phyloP scores from a whole-genome alignment of 1,284 basidiomycete species.

The Malassezia cuniculi region DNA sequence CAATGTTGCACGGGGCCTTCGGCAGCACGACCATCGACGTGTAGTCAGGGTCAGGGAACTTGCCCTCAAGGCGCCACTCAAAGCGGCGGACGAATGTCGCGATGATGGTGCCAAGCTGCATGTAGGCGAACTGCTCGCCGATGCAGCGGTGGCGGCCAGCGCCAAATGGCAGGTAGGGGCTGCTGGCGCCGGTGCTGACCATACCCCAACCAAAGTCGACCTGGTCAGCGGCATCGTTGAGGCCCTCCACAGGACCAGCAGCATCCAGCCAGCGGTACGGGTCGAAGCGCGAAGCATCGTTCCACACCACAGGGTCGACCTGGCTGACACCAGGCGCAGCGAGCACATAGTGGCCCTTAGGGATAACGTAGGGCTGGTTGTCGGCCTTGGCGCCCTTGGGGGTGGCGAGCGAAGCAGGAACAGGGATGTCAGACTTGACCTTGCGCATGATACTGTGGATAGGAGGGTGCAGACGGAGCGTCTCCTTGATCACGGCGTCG shows the following conservation, averaged over 20 bases:
- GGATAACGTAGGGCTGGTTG: slow-evolving; percentile 59
- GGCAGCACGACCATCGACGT: slow-evolving; percentile 62
- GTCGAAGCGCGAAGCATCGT: slow-evolving; percentile 53
- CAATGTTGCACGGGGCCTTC: slow-evolving; percentile 25
- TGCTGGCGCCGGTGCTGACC: slow-evolving; percentile 49
- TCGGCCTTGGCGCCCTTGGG: slow-evolving; percentile 48
- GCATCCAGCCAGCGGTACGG: slow-evolving; percentile 66
- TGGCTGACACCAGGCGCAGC: slow-evolving; percentile 80
- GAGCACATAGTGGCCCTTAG: slow-evolving; percentile 79
- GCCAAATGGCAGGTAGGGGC: slow-evolving; percentile 79
- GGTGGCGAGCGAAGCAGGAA: slow-evolving; percentile 60
- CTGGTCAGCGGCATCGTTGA: slow-evolving; percentile 65
- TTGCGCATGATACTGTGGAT: slow-evolving; percentile 56
- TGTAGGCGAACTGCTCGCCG: slow-evolving; percentile 91
- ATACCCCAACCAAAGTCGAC: slow-evolving; percentile 88
- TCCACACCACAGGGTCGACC: slow-evolving; percentile 74
- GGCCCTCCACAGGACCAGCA: slow-evolving; percentile 53
- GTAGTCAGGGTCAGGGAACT: slow-evolving; percentile 74
- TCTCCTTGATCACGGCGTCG: slow-evolving; percentile 81
- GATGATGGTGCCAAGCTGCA: slow-evolving; percentile 79
- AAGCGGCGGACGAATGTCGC: slow-evolving; percentile 64
- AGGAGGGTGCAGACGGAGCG: slow-evolving; percentile 53
- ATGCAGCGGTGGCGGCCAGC: slow-evolving; percentile 82
- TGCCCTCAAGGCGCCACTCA: slow-evolving; percentile 57
- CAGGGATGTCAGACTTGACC: slow-evolving; percentile 68